These are phyloP conservation scores for Ophiostoma angusticollis DNA, from an alignment of 2,329 filamentous ascomycete species.

Conservation along the genomic window DNA sequence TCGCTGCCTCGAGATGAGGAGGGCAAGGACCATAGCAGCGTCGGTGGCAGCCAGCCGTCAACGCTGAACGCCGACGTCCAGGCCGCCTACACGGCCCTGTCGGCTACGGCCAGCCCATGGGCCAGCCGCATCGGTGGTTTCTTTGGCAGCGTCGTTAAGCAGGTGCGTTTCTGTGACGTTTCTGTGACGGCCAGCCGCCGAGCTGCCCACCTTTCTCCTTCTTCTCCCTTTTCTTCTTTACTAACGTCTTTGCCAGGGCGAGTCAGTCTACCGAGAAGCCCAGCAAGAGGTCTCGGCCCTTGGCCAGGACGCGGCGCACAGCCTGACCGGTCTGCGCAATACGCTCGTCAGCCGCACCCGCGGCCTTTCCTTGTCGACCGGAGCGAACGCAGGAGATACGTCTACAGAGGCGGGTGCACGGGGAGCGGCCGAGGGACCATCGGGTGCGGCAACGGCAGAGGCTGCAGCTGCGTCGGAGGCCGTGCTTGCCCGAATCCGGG, in stretches of 20 bases:
- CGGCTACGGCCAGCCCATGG: conserved; percentile 79
- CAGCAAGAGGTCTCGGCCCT: conserved; percentile 73
- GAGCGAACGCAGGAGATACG: conserved; percentile 18
- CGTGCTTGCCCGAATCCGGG: conserved; percentile 63
- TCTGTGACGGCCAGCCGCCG: no score
- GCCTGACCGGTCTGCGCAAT: conserved; percentile 57
- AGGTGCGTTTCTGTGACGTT: conserved; percentile 46
- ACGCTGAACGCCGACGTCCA: conserved; percentile 79
- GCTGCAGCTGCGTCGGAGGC: conserved; percentile 16
- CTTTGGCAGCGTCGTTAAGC: conserved; percentile 84
- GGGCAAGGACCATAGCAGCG: conserved; percentile 22
- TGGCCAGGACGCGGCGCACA: conserved; percentile 68
- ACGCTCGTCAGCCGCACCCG: conserved; percentile 61
- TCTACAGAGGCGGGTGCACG: no score
- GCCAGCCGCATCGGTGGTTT: conserved; percentile 78
- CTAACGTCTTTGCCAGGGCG: conserved; percentile 43
- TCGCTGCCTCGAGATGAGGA: conserved; percentile 48
- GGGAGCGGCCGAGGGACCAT: no score
- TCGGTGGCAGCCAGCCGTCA: conserved; percentile 28
- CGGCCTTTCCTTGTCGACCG: conserved; percentile 46
- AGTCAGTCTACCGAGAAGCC: conserved; percentile 70
- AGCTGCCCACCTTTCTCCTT: background rate
- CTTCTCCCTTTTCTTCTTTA: background rate
- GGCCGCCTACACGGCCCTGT: conserved; percentile 90
- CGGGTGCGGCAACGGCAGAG: background rate